Percentiles rank a stretch among this genome's conserved stretches.
Evolutionary conservation across 2,329 filamentous ascomycete species (phyloP).

Genomic region (Aotearoamyces nothofagi): DNA sequence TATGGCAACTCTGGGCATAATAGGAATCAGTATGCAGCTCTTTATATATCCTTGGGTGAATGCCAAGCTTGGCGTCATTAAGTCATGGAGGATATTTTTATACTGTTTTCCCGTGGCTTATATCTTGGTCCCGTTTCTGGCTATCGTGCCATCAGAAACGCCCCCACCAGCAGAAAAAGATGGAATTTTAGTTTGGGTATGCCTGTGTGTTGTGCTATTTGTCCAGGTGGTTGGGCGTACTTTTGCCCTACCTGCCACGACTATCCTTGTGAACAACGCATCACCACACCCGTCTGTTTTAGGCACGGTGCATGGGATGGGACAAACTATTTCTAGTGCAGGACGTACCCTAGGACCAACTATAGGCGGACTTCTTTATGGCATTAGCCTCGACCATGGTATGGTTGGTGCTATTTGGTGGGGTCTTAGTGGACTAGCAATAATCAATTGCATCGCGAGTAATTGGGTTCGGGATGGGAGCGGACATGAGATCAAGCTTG

Average conservation of each 20-base stretch:
- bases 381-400: constrained; percentile 33
- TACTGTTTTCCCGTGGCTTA: constrained; percentile 55
- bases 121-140: constrained; percentile 49
- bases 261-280: constrained; percentile 45
- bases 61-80: constrained; percentile 46
- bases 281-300: constrained; percentile 38
- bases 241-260: constrained; percentile 40
- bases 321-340: constrained; percentile 36
- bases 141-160: constrained; percentile 25
- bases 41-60: constrained; percentile 53
- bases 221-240: constrained; percentile 43
- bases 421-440: constrained; percentile 33
- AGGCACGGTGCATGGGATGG: constrained; percentile 42
- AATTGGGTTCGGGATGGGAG: constrained; percentile 49
- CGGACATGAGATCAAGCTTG: constrained; percentile 42
- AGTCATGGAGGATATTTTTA: constrained; percentile 49
- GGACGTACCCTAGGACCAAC: constrained; percentile 40
- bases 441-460: constrained; percentile 39
- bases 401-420: constrained; percentile 42
- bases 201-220: constrained; percentile 34
- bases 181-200: constrained; percentile 37
- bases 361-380: constrained; percentile 35
- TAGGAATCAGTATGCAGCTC: constrained; percentile 55
- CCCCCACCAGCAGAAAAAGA: constrained; percentile 21
- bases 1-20: constrained; percentile 51